phyloP scores from a whole-genome alignment of 345 rosid genomes.

The Barbarea vulgaris region DNA sequence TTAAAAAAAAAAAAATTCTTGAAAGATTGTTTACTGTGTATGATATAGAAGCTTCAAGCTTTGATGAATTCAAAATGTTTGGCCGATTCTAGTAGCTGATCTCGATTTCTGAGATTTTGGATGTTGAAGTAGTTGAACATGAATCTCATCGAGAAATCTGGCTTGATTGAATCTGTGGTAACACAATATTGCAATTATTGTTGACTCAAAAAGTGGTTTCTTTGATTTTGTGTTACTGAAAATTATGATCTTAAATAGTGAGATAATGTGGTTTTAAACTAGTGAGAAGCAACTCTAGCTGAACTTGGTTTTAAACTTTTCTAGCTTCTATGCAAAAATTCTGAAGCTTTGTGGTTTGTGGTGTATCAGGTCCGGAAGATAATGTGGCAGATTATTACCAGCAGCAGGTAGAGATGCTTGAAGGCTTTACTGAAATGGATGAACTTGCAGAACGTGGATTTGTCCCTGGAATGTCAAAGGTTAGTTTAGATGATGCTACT shows the following conservation, averaged over 20 bases:
- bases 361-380: conserved; percentile 80
- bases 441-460: conserved; percentile 90
- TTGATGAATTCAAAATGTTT: neutral
- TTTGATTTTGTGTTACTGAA: neutral
- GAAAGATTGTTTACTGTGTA: neutral
- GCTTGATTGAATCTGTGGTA: neutral
- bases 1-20: no score
- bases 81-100: neutral
- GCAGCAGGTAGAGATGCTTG: conserved; percentile 97
- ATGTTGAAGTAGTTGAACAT: neutral
- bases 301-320: neutral
- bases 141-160: neutral
- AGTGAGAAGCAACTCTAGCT: neutral
- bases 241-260: neutral
- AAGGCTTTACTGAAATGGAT: conserved; percentile 96
- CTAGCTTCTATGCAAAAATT: neutral
- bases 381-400: conserved; percentile 91
- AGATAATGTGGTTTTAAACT: no score
- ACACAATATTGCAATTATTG: neutral
- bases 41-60: neutral
- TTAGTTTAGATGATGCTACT: conserved; percentile 25
- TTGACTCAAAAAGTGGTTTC: neutral
- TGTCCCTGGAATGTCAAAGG: conserved; percentile 90
- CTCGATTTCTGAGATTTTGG: neutral
- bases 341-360: conserved; percentile 13